phyloP scores from a whole-genome alignment of 306 rosid genomes.

The Luffa aegyptiaca region DNA sequence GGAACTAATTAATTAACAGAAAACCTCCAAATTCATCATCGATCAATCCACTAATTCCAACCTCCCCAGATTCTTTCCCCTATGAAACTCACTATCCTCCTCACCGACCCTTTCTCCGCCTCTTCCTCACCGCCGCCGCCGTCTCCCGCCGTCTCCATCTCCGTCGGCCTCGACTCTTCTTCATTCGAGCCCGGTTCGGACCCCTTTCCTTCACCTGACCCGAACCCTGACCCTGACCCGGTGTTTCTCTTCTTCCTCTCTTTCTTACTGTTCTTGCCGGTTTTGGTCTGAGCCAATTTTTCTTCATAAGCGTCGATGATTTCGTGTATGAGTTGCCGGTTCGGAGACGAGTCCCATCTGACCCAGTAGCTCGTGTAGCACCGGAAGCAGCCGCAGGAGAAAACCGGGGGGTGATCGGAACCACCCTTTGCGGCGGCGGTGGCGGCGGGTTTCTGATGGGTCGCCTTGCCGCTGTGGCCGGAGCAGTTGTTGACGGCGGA shows the following conservation, averaged over 20 bases:
- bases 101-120: constrained; percentile 51
- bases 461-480: constrained; percentile 17
- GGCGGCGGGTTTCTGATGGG: not conserved
- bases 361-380: constrained; percentile 89
- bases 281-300: constrained; percentile 25
- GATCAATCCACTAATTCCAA: constrained; percentile 39
- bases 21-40: not conserved
- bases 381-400: constrained; percentile 61
- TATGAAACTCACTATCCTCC: constrained; percentile 57
- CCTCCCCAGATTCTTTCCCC: constrained; percentile 90
- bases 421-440: not conserved
- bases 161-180: constrained; percentile 16
- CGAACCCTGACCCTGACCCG: constrained; percentile 9
- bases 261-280: constrained; percentile 32
- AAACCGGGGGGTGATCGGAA: constrained; percentile 53
- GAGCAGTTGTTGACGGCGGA: constrained; percentile 23
- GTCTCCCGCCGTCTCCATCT: not conserved
- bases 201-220: constrained; percentile 29
- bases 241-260: constrained; percentile 44
- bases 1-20: not conserved
- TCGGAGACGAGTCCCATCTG: constrained; percentile 85
- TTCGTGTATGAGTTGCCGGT: constrained; percentile 63
- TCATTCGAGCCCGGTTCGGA: constrained; percentile 23
- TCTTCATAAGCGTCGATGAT: constrained; percentile 87
- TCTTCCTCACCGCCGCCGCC: constrained; percentile 34